phyloP scores from a whole-genome alignment of 768 basidiomycete genomes.

The Artomyces pyxidatus region DNA sequence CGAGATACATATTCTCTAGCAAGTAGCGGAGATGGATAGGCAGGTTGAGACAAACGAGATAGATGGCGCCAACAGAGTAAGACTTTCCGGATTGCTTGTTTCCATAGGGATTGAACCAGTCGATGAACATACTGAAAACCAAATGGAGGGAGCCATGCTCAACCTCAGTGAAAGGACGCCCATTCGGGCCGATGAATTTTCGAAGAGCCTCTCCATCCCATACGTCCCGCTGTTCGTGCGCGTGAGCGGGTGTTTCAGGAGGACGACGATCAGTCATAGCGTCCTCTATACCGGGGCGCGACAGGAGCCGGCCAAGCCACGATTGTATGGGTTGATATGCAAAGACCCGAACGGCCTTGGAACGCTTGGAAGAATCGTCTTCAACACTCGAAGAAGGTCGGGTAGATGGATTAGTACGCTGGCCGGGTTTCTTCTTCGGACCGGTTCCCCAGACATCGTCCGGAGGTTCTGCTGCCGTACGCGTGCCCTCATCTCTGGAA shows the following conservation, averaged over 20 bases:
- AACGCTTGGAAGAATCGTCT: neutral
- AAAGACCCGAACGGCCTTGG: neutral
- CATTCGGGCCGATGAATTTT: neutral
- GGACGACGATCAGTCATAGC: too few species aligned
- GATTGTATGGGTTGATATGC: neutral
- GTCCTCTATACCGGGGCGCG: neutral
- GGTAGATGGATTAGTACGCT: neutral
- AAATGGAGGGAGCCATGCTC: constrained; percentile 3
- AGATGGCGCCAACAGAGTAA: constrained; percentile 11
- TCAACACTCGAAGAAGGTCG: constrained; percentile 4
- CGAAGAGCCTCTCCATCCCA: constrained; percentile 1
- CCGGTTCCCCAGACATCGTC: neutral
- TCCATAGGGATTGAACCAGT: constrained; percentile 6
- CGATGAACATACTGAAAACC: constrained; percentile 3
- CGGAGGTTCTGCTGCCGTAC: neutral
- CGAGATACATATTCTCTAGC: constrained; percentile 15
- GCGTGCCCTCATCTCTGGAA: neutral
- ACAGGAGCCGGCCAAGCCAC: neutral
- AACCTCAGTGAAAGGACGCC: neutral
- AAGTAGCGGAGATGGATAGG: constrained; percentile 12
- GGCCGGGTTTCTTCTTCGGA: neutral
- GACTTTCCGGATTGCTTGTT: constrained; percentile 8
- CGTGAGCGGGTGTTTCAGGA: neutral
- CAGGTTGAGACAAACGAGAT: constrained; percentile 16
- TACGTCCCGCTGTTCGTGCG: neutral